Percentiles rank a stretch among this genome's conserved stretches.
These are phyloP conservation scores for Hippophae rhamnoides DNA, from an alignment of 306 rosid genomes.

Conservation along the genomic window DNA sequence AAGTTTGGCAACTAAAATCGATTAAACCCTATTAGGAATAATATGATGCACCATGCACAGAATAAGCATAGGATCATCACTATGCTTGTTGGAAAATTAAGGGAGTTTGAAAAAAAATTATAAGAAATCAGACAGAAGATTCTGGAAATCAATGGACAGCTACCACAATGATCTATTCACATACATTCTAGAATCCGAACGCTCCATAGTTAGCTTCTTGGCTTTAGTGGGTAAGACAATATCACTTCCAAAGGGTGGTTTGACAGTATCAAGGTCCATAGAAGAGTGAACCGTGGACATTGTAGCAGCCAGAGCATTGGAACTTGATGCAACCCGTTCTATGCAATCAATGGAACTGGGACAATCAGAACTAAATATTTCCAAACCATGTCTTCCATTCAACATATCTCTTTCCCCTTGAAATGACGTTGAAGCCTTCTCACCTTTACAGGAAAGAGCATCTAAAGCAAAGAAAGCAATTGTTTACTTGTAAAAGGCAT, in stretches of 20 bases:
- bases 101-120: background rate
- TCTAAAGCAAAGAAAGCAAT: slow-evolving; percentile 26
- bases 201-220: slow-evolving; percentile 59
- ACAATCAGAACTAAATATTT: slow-evolving; percentile 38
- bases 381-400: slow-evolving; percentile 40
- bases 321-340: slow-evolving; percentile 74
- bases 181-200: slow-evolving; percentile 76
- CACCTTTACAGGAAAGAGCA: slow-evolving; percentile 50
- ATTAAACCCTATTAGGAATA: too few species aligned
- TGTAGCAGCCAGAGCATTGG: slow-evolving; percentile 54
- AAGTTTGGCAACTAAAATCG: too few species aligned
- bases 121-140: background rate
- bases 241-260: slow-evolving; percentile 50
- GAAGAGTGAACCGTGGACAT: slow-evolving; percentile 69
- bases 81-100: background rate
- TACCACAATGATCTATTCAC: slow-evolving; percentile 18
- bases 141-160: slow-evolving; percentile 4
- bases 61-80: too few species aligned
- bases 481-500: slow-evolving; percentile 16
- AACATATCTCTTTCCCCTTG: slow-evolving; percentile 37
- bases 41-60: too few species aligned
- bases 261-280: slow-evolving; percentile 56
- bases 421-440: slow-evolving; percentile 32
- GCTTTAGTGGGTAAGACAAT: slow-evolving; percentile 53
- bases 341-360: slow-evolving; percentile 37